Evolutionary conservation across 768 basidiomycete genomes (phyloP).

Genomic region (Mycena leptocephala): DNA sequence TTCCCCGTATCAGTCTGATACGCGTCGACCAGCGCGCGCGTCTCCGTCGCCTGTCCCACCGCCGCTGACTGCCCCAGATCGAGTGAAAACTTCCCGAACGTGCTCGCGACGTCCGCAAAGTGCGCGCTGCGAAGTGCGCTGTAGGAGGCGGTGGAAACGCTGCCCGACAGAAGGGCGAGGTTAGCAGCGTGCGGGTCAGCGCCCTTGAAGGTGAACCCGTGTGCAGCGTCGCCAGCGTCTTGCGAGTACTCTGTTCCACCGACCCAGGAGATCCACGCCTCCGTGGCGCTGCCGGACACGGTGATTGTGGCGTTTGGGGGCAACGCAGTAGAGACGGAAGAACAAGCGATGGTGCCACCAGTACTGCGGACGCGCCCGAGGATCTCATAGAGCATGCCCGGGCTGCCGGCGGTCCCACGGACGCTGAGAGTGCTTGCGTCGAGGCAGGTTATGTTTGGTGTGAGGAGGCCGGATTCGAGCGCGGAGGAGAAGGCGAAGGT

Average conservation of each 20-base stretch:
- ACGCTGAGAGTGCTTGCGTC: constrained; percentile 70
- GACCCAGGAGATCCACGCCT: constrained; percentile 80
- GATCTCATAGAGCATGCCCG: constrained; percentile 84
- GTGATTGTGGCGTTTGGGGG: constrained; percentile 64
- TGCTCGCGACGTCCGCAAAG: constrained; percentile 63
- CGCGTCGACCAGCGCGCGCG: constrained; percentile 58
- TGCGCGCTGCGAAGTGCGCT: constrained; percentile 62
- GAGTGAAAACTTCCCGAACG: constrained; percentile 67
- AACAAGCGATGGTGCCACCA: constrained; percentile 51
- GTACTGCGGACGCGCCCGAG: constrained; percentile 64
- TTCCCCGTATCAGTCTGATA: constrained; percentile 74
- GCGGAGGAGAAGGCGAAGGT: constrained; percentile 64
- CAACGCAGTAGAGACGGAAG: constrained; percentile 46
- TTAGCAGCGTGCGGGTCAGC: constrained; percentile 71
- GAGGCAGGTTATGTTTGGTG: constrained; percentile 75
- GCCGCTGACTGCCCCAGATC: constrained; percentile 74
- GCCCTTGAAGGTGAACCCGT: constrained; percentile 76
- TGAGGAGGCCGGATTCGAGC: constrained; percentile 64
- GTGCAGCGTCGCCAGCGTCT: constrained; percentile 70
- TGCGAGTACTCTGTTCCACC: constrained; percentile 83
- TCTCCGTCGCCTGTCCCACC: constrained; percentile 69
- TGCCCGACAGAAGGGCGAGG: constrained; percentile 53
- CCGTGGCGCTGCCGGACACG: constrained; percentile 60
- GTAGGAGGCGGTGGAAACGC: constrained; percentile 51
- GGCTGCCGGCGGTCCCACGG: constrained; percentile 62